Conservation (phyloP, 1,139 yeast genomes). For the Saccharomycopsis phalli region DNA sequence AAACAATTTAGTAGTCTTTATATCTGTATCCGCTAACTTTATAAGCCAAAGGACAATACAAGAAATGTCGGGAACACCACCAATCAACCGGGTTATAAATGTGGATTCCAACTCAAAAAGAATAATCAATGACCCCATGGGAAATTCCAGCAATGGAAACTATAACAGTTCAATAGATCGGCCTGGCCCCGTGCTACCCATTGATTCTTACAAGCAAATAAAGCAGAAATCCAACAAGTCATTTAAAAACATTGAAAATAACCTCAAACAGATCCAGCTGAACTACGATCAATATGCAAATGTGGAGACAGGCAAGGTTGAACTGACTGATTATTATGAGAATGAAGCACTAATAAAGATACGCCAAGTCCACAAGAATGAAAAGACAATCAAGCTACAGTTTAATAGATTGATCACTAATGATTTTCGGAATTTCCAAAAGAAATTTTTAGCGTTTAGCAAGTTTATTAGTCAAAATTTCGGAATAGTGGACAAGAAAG, state of each 20-base stretch:
- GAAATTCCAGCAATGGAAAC: too few relatives aligned
- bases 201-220: slow-evolving; percentile 6
- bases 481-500: too few relatives aligned
- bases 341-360: slow-evolving; percentile 14
- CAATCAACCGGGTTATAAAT: too few relatives aligned
- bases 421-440: slow-evolving; percentile 8
- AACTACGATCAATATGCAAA: slow-evolving; percentile 2
- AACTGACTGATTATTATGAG: slow-evolving; percentile 4
- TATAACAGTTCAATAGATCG: too few relatives aligned
- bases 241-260: slow-evolving; percentile 2
- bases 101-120: too few relatives aligned
- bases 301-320: slow-evolving; percentile 1
- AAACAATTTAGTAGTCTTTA: too few relatives aligned
- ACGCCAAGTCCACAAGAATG: slow-evolving; percentile 15
- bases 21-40: too few relatives aligned
- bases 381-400: slow-evolving; percentile 10
- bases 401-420: not conserved
- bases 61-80: too few relatives aligned
- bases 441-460: slow-evolving; percentile 4
- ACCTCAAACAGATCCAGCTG: slow-evolving; percentile 6
- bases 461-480: slow-evolving; percentile 6
- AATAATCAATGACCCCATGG: too few relatives aligned
- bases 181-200: too few relatives aligned
- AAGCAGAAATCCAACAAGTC: slow-evolving; percentile 13
- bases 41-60: too few relatives aligned